Conservation (phyloP, 1,284 basidiomycete genomes). For the Boletus semigastroideus region DNA sequence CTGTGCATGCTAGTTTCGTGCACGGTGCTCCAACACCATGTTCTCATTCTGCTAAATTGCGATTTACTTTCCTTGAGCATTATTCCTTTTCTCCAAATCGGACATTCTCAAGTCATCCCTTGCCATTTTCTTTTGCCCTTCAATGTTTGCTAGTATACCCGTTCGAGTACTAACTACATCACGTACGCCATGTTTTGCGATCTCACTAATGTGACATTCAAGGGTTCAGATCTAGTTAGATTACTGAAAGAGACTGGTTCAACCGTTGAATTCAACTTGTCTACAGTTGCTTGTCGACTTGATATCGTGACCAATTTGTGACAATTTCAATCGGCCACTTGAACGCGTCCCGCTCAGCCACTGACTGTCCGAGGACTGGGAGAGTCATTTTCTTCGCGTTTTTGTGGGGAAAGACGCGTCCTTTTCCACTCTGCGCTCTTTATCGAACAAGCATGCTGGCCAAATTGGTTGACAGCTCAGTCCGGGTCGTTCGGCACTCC, state of each 20-base stretch:
- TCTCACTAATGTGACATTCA: conserved; percentile 34
- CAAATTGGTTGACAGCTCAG: neutral
- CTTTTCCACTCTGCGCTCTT: neutral
- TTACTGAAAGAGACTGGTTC: neutral
- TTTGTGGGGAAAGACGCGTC: neutral
- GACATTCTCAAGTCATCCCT: conserved; percentile 16
- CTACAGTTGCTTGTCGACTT: too few relatives aligned
- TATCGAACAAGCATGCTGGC: neutral
- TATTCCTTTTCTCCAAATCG: conserved; percentile 7
- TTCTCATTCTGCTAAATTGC: conserved; percentile 4
- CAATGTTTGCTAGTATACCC: conserved; percentile 32
- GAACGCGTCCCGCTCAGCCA: neutral
- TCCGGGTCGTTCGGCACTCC: neutral
- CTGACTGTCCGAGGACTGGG: neutral
- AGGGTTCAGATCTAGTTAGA: conserved; percentile 7
- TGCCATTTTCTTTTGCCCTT: conserved; percentile 10
- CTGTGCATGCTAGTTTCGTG: conserved; percentile 15
- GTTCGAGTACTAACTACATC: conserved; percentile 25
- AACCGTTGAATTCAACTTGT: too few relatives aligned
- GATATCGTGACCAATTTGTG: too few relatives aligned
- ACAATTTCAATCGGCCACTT: too few relatives aligned
- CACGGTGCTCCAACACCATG: conserved; percentile 5
- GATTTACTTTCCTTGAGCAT: conserved; percentile 10
- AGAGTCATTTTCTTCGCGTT: neutral
- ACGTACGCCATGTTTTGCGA: conserved; percentile 31